These are phyloP conservation scores for Verticillium zaregamsianum DNA, from an alignment of 2,329 filamentous ascomycete genomes.

Conservation along the genomic window DNA sequence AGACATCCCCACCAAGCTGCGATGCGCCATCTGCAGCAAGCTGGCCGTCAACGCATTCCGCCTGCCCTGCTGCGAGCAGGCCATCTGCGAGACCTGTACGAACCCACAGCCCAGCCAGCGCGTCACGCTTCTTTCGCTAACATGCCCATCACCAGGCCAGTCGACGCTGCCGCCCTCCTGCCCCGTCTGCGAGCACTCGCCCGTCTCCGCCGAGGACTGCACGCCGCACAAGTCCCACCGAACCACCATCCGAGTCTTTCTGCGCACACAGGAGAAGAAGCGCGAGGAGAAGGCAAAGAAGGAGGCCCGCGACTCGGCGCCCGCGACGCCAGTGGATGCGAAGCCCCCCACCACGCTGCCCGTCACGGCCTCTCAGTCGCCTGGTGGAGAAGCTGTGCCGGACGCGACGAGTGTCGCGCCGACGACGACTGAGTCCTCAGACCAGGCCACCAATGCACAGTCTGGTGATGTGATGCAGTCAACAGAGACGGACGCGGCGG, in stretches of 20 bases:
- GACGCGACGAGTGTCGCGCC: neutral
- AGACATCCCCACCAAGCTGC: slow-evolving; percentile 91
- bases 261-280: slow-evolving; percentile 90
- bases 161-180: slow-evolving; percentile 72
- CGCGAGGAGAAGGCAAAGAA: slow-evolving; percentile 61
- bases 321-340: slow-evolving; percentile 37
- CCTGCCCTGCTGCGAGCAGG: slow-evolving; percentile 90
- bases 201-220: slow-evolving; percentile 81
- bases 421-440: neutral
- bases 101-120: slow-evolving; percentile 12
- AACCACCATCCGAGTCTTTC: slow-evolving; percentile 85
- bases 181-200: slow-evolving; percentile 89
- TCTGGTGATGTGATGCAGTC: neutral
- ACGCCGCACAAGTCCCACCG: slow-evolving; percentile 87
- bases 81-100: slow-evolving; percentile 87
- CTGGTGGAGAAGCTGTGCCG: slow-evolving; percentile 11
- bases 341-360: slow-evolving; percentile 27
- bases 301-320: slow-evolving; percentile 35
- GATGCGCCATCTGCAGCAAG: slow-evolving; percentile 90
- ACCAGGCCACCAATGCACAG: neutral
- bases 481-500: neutral
- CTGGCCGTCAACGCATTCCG: slow-evolving; percentile 88
- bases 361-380: slow-evolving; percentile 16
- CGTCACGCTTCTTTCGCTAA: neutral
- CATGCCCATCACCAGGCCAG: slow-evolving; percentile 58